phyloP scores from a whole-genome alignment of 441 rosid genomes.

The Manihot esculenta region DNA sequence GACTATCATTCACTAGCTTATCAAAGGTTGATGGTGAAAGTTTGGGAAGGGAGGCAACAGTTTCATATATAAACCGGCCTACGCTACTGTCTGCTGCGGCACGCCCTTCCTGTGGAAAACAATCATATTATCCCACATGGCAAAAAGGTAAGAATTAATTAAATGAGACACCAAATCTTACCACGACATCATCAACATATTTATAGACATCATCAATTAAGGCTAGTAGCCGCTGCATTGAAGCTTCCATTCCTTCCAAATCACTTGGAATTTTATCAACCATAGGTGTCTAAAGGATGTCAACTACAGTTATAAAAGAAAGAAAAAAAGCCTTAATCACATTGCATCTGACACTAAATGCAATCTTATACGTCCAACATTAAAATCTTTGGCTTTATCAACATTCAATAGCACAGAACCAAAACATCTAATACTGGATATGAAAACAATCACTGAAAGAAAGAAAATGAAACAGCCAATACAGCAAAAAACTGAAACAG shows the following conservation, averaged over 20 bases:
- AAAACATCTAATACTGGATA: background rate
- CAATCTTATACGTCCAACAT: background rate
- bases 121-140: background rate
- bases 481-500: too few species aligned
- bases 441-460: background rate
- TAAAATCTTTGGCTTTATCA: background rate
- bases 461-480: background rate
- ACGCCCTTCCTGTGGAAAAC: conserved; percentile 59
- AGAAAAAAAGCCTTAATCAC: background rate
- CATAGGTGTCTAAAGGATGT: conserved; percentile 61
- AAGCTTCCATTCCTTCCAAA: conserved; percentile 95
- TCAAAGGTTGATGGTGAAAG: conserved; percentile 70
- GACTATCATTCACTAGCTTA: conserved; percentile 75
- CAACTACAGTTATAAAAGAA: conserved; percentile 40
- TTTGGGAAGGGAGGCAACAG: conserved; percentile 71
- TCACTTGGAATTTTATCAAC: conserved; percentile 86
- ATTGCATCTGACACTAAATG: conserved; percentile 2
- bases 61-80: conserved; percentile 68
- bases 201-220: conserved; percentile 70
- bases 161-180: background rate
- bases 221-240: conserved; percentile 68
- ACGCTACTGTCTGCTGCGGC: conserved; percentile 62
- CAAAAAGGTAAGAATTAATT: conserved; percentile 6
- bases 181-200: conserved; percentile 86
- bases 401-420: background rate